These are phyloP conservation scores for Amanita thiersii DNA, from an alignment of 768 basidiomycete species.

Conservation along the genomic window DNA sequence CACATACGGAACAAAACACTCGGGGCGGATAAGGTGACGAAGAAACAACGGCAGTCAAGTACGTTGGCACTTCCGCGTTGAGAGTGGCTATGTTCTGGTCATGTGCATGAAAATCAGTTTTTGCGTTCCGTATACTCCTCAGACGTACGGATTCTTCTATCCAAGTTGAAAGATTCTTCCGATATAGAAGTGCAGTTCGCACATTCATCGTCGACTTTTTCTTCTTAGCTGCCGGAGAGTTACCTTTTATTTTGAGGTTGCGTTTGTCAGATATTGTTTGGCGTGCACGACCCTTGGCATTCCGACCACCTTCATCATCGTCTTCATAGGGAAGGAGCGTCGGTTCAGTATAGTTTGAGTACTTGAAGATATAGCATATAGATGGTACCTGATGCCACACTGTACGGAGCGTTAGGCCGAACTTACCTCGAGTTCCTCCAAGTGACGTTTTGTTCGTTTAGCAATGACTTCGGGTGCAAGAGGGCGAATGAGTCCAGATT, in stretches of 20 bases:
- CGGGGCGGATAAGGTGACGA: conserved; percentile 58
- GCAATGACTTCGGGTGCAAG: conserved; percentile 61
- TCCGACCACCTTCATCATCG: conserved; percentile 38
- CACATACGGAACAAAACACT: conserved; percentile 77
- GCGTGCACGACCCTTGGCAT: conserved; percentile 60
- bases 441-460: conserved; percentile 67
- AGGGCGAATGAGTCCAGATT: conserved; percentile 29
- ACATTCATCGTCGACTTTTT: conserved; percentile 81
- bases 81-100: conserved; percentile 50
- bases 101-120: neutral
- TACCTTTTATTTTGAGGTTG: conserved; percentile 39
- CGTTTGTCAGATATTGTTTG: conserved; percentile 78
- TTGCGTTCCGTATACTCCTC: neutral
- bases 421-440: conserved; percentile 78
- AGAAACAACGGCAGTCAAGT: conserved; percentile 61
- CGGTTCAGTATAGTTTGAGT: conserved; percentile 71
- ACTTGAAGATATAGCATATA: conserved; percentile 36
- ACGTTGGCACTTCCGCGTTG: conserved; percentile 49
- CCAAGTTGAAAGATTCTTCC: conserved; percentile 66
- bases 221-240: conserved; percentile 44
- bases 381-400: conserved; percentile 3
- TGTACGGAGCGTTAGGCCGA: conserved; percentile 4
- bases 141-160: conserved; percentile 75
- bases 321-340: conserved; percentile 32
- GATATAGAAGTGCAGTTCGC: conserved; percentile 72